phyloP scores from a whole-genome alignment of 2,329 filamentous ascomycete species.

The Aureobasidium melanogenum region DNA sequence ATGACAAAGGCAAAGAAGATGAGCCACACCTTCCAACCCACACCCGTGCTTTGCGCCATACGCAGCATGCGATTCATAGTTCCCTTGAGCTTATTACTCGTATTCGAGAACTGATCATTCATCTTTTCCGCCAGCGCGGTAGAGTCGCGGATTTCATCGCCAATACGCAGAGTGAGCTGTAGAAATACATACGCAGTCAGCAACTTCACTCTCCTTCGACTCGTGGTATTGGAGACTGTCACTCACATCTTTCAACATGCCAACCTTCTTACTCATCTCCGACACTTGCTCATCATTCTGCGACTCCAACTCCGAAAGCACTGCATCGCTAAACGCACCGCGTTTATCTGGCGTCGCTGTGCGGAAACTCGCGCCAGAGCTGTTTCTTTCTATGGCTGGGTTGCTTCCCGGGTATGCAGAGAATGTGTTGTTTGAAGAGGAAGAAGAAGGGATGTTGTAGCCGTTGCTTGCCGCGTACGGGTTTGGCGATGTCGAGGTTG shows the following conservation, averaged over 20 bases:
- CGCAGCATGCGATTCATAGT: constrained; percentile 97
- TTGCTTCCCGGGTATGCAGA: constrained; percentile 22
- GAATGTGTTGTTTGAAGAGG: constrained; percentile 17
- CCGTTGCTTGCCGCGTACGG: constrained; percentile 10
- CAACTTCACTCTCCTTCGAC: background rate
- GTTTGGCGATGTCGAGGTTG: constrained; percentile 24
- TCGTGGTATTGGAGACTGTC: background rate
- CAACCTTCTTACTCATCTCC: constrained; percentile 85
- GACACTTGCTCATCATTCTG: constrained; percentile 89
- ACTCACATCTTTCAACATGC: constrained; percentile 76
- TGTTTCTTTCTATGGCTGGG: constrained; percentile 13
- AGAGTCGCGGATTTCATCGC: constrained; percentile 88
- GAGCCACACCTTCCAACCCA: constrained; percentile 92
- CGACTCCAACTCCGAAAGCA: constrained; percentile 86
- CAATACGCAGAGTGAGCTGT: constrained; percentile 84
- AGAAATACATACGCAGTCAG: background rate
- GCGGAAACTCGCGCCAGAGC: constrained; percentile 25
- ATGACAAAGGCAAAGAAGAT: constrained; percentile 78
- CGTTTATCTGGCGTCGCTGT: constrained; percentile 45
- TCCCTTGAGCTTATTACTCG: constrained; percentile 67
- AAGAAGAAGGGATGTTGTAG: constrained; percentile 1
- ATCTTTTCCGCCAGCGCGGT: constrained; percentile 85
- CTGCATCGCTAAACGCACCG: constrained; percentile 87
- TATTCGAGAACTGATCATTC: constrained; percentile 88
- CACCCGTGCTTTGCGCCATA: constrained; percentile 91